Base-by-base conservation (phyloP, 768 basidiomycete genomes). In the Chalciporus sphaerocephalus region DNA sequence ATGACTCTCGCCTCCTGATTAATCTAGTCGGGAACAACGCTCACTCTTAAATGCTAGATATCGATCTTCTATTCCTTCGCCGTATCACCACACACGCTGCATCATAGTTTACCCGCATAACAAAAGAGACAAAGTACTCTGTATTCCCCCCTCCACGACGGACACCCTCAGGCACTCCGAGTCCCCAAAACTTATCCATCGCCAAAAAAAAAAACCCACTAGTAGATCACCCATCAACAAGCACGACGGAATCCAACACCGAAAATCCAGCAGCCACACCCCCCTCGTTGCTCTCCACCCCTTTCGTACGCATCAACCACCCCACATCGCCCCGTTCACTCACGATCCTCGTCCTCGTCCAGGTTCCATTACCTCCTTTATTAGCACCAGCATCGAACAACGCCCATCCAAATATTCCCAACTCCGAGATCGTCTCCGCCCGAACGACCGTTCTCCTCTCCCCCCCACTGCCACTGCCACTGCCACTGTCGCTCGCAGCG, bases 321-420 rank as follows among this genome's bases (percentile, higher is more conserved):
- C 93, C 93, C 1, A 75, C 83, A 47, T 82, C 79, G 51, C 76
- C 74, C 60, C 92, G 85, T 43, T 74, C 68, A 32, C 55, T 44
- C 12, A 67, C 60, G 22, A 68, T 58, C 5, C 66, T 13, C 9
- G 30, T 32, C 8, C 30, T 4, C 4, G n/a, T n/a, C 30, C 7
- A n/a, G n/a, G n/a, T n/a, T n/a, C n/a, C n/a, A n/a, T n/a, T 68
- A 9, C 60, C 9, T 0, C 51, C 51, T 5, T 50, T 67, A n/a
- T 65, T 65, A 12, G 65, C 68, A n/a, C 65, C 65, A 12, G 65
- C 58, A 16, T 82, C 81, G 59, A 96, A 94, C 51, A 97, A 62
- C 2, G 81, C 79, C 75, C 88, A 90, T 1, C 95, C 93, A 62
- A 90, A 99, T 7, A 96, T 83, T 0, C 95, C 95, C 47, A 99